Base-by-base conservation (phyloP, 345 rosid species). In the Lenwebbia sp. region DNA sequence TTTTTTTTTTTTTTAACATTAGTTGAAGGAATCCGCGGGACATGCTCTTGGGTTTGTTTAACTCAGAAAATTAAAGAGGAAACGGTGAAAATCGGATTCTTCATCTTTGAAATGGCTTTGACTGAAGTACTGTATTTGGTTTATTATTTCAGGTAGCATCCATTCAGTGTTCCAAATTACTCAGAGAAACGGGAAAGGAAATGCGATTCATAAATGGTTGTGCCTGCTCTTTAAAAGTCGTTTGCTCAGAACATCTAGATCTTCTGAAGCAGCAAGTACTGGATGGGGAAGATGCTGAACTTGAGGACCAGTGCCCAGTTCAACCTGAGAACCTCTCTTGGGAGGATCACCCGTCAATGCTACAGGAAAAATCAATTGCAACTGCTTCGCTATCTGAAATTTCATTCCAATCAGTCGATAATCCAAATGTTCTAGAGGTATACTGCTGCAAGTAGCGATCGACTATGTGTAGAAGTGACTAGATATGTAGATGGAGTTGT, bases 241-340 rank as follows among this genome's bases (percentile, higher is more conserved):
- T 60, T 25, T 91, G 90, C 84, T 86, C 86, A 19, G 83, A 88
- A 86, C 89, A 87, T 89, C 93, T 87, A 9, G 90, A 89, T 76
- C 87, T 89, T 86, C 75, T 30, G 47, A 87, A 86, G 83, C 91
- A 76, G 92, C 89, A 84, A 53, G 84, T 33, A 83, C 84, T 84
- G 89, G 52, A 52, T 41, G 84, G 84, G 57, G 91, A 90, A 85
- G 84, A 70, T 55, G 41, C 60, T 51, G 86, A 88, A n/a, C 57
- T 82, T 30, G 82, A 82, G 83, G 92, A 90, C 58, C 94, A 92
- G 65, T 94, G 93, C 88, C 94, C 93, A 8, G 88, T 88, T 84
- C 85, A 83, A 86, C 89, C 86, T 88, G 88, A 84, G 55, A 84
- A 86, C 54, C 56, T 83, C 82, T 84, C 51, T 33, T 26, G 83